These are phyloP conservation scores for Blastomyces silverae DNA, from an alignment of 2,329 filamentous ascomycete species.

Conservation along the genomic window DNA sequence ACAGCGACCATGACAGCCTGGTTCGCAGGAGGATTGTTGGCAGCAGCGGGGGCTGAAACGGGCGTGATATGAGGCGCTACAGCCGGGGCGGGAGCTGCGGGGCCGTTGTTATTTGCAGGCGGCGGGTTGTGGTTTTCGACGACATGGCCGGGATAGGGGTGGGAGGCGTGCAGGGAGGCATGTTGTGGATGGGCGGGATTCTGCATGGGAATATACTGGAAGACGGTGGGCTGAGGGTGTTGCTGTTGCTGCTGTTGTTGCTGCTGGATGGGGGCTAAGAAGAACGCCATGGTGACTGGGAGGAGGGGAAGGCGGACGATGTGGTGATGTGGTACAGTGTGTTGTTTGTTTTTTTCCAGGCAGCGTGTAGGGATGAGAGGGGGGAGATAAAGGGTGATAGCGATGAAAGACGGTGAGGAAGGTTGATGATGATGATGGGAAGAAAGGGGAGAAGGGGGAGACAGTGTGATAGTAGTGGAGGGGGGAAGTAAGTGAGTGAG, in stretches of 20 bases:
- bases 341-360: not conserved
- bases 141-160: constrained; percentile 3
- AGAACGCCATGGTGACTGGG: not conserved
- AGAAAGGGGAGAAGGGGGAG: not conserved
- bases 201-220: not conserved
- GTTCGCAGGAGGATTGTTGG: not conserved
- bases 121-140: constrained; percentile 2
- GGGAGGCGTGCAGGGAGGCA: not conserved
- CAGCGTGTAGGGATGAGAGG: not conserved
- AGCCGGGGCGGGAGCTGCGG: too few relatives aligned
- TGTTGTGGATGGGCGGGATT: constrained; percentile 4
- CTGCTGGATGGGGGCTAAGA: not conserved
- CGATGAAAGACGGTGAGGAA: not conserved
- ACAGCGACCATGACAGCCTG: constrained; percentile 4
- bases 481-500: not conserved
- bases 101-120: not conserved
- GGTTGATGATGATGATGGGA: not conserved
- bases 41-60: not conserved
- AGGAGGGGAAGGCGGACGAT: not conserved
- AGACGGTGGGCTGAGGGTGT: not conserved
- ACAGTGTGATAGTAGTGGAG: not conserved
- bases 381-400: not conserved
- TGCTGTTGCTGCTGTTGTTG: not conserved
- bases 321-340: not conserved
- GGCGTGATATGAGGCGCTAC: not conserved